Evolutionary conservation across 805 yeast genomes (phyloP).

Genomic region (Pichia californica): DNA sequence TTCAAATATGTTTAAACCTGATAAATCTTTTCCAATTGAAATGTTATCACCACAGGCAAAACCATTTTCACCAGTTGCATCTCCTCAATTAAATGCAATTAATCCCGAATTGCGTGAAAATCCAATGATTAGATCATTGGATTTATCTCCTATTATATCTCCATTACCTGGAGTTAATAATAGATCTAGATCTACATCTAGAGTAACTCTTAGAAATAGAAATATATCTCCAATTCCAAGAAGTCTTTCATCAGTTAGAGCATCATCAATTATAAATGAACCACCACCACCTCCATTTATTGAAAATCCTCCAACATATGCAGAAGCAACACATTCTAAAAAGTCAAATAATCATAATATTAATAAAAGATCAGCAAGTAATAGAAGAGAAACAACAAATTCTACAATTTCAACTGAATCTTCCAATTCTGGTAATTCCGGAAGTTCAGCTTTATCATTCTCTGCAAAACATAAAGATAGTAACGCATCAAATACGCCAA

Average conservation of each 20-base stretch:
- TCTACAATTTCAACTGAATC: slow-evolving; percentile 14
- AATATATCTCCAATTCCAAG: slow-evolving; percentile 2
- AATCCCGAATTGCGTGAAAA: slow-evolving; percentile 23
- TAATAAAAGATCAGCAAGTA: neutral
- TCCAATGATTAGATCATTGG: slow-evolving; percentile 13
- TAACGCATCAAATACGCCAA: too few species aligned
- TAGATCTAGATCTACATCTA: slow-evolving; percentile 47
- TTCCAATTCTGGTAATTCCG: slow-evolving; percentile 12
- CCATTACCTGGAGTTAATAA: slow-evolving; percentile 31
- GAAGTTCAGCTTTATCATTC: slow-evolving; percentile 1
- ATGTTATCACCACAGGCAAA: slow-evolving; percentile 59
- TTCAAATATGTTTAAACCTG: slow-evolving; percentile 52
- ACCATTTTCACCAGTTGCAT: slow-evolving; percentile 44
- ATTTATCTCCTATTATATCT: slow-evolving; percentile 11
- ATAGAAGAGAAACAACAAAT: slow-evolving; percentile 6
- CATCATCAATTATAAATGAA: slow-evolving; percentile 36
- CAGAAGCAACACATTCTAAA: slow-evolving; percentile 15
- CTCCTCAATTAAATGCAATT: slow-evolving; percentile 27
- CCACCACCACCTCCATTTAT: slow-evolving; percentile 27
- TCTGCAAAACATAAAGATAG: neutral
- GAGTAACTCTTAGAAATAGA: slow-evolving; percentile 14
- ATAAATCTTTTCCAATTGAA: slow-evolving; percentile 34
- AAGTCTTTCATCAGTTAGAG: neutral
- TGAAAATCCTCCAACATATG: slow-evolving; percentile 28
- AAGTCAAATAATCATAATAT: neutral